Base-by-base conservation (phyloP, 1,284 basidiomycete genomes). In the Cutaneotrichosporon spelunceum region DNA sequence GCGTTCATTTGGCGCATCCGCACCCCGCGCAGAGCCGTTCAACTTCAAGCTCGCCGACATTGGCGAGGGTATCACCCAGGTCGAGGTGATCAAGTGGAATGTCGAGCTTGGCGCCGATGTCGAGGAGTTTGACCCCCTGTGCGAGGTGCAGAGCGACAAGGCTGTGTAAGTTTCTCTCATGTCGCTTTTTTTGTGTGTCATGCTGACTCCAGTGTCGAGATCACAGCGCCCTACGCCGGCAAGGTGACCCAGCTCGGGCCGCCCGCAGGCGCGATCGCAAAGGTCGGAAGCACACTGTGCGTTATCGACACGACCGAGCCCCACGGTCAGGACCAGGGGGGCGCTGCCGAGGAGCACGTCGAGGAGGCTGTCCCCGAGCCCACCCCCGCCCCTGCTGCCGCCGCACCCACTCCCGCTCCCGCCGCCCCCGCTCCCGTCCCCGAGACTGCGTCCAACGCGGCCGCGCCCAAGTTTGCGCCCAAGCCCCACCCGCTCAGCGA, bases 101-200 rank as follows among this genome's bases (percentile, higher is more conserved):
- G 87, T 85, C 53, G 42, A 87, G 84, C 87, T 85, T 75, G 72
- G 86, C 19, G 81, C 84, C n/a, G 72, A 73, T 0, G 82, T 96
- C 0, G 83, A 86, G 61, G 84, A 87, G 47, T 96, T 97, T 73
- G 93, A 96, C 65, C 84, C 88, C 1, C 82, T 97, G 3, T 93
- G 91, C 72, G 93, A 96, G 71, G 93, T 97, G 0, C 91, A 93
- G 79, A 91, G 88, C 66, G 93, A 97, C 83, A 97, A 97, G 78
- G 71, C 69, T 56, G 72, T 73, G 76, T 76, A 39, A 72, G 76
- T 72, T 7, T 27, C 16, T n/a, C n/a, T n/a, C n/a, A n/a, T n/a
- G n/a, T n/a, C n/a, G n/a, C n/a, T n/a, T n/a, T 2, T 39, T 14
- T 10, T 7, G 4, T 47, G 34, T 6, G 24, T 3, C 42, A 9